phyloP scores from a whole-genome alignment of 345 rosid species.

The Triadica sebifera region DNA sequence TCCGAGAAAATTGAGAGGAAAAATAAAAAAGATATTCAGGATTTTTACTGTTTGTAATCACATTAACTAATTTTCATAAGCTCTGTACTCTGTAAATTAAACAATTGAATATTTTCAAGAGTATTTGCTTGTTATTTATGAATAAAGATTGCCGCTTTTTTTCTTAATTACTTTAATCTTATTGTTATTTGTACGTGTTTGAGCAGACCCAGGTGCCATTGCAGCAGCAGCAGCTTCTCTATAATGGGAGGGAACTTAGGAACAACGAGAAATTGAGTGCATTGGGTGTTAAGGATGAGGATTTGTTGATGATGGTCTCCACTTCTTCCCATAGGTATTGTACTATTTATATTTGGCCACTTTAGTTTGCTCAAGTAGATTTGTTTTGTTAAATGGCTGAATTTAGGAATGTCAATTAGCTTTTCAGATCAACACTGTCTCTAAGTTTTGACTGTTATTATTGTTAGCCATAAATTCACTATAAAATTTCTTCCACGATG shows the following conservation, averaged over 20 bases:
- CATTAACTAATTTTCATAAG: background rate
- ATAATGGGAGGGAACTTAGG: conserved; percentile 76
- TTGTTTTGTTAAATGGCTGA: too few relatives aligned
- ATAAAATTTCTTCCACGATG: background rate
- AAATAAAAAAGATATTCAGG: background rate
- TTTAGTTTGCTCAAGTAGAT: too few relatives aligned
- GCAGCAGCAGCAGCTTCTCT: conserved; percentile 85
- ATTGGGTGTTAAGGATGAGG: conserved; percentile 85
- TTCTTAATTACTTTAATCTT: background rate
- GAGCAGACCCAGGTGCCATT: conserved; percentile 78
- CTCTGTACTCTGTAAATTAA: background rate
- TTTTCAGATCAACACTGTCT: background rate
- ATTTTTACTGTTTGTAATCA: background rate
- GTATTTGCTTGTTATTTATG: background rate
- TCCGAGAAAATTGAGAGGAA: background rate
- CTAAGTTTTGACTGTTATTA: background rate
- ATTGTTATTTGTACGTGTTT: conserved; percentile 3
- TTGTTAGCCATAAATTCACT: too few relatives aligned
- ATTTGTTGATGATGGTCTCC: conserved; percentile 89
- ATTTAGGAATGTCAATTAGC: background rate
- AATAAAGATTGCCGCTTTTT: background rate
- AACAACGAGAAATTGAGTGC: conserved; percentile 76
- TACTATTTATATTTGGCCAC: background rate
- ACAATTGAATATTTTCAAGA: background rate
- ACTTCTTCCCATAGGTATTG: conserved; percentile 45